Conservation (phyloP, 176 grass and related monocot genomes). For the Neostapfia colusana region DNA sequence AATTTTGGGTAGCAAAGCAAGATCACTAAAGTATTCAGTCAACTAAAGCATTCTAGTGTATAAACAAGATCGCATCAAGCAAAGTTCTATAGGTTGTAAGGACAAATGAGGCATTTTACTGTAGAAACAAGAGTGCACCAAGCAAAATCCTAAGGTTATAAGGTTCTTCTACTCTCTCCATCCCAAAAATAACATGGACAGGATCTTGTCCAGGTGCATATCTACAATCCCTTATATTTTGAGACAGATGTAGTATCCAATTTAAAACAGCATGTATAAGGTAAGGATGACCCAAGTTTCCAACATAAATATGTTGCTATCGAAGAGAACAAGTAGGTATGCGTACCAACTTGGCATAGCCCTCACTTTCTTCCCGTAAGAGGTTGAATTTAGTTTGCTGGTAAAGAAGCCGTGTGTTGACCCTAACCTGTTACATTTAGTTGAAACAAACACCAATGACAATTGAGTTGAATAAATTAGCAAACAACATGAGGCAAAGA, state of each 20-base stretch:
- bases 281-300: slow-evolving; percentile 2
- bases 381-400: slow-evolving; percentile 99
- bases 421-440: slow-evolving; percentile 79
- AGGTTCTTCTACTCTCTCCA: not conserved
- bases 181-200: not conserved
- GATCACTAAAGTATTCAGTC: not conserved
- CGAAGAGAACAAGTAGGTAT: slow-evolving; percentile 25
- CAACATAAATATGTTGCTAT: slow-evolving; percentile 10
- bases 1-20: not conserved
- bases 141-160: not conserved
- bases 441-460: slow-evolving; percentile 22
- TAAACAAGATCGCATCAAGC: slow-evolving; percentile 12
- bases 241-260: not conserved
- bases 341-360: slow-evolving; percentile 93
- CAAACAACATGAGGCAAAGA: slow-evolving; percentile 13
- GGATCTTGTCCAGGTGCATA: not conserved
- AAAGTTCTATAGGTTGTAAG: slow-evolving; percentile 3
- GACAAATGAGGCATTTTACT: not conserved
- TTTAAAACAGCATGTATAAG: slow-evolving; percentile 21
- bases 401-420: slow-evolving; percentile 97
- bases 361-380: slow-evolving; percentile 96
- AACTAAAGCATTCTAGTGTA: not conserved
- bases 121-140: not conserved
- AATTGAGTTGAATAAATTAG: slow-evolving; percentile 3
- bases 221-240: not conserved